Conservation (phyloP, 2,329 filamentous ascomycete species). For the Botrytis aclada region DNA sequence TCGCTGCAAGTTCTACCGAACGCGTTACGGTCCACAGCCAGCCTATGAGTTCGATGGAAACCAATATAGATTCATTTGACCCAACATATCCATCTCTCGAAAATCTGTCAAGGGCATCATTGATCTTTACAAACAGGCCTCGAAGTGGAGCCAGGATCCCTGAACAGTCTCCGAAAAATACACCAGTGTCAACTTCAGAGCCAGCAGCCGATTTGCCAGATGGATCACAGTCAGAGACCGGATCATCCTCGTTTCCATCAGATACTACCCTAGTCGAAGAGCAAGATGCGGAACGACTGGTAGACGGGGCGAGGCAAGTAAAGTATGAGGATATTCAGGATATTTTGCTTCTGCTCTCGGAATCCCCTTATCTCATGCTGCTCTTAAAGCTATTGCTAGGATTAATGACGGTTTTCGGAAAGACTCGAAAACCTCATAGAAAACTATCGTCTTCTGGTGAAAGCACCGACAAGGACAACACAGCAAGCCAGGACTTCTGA, state of each 20-base stretch:
- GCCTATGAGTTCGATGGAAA: not conserved
- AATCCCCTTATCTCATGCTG: not conserved
- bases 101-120: not conserved
- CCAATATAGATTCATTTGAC: not conserved
- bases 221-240: not conserved
- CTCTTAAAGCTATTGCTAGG: not conserved
- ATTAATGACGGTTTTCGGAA: not conserved
- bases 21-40: not conserved
- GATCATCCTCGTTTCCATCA: not conserved
- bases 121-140: not conserved
- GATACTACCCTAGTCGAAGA: not conserved
- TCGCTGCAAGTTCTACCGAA: not conserved
- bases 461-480: not conserved
- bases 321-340: not conserved
- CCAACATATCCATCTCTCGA: not conserved
- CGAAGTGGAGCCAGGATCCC: not conserved
- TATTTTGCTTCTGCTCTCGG: not conserved
- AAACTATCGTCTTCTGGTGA: not conserved
- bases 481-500: not conserved
- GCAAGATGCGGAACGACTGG: not conserved
- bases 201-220: not conserved
- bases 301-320: not conserved
- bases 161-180: not conserved
- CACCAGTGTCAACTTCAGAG: not conserved
- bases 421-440: not conserved